Conservation (phyloP, 306 rosid genomes). For the Aeschynomene evenia region DNA sequence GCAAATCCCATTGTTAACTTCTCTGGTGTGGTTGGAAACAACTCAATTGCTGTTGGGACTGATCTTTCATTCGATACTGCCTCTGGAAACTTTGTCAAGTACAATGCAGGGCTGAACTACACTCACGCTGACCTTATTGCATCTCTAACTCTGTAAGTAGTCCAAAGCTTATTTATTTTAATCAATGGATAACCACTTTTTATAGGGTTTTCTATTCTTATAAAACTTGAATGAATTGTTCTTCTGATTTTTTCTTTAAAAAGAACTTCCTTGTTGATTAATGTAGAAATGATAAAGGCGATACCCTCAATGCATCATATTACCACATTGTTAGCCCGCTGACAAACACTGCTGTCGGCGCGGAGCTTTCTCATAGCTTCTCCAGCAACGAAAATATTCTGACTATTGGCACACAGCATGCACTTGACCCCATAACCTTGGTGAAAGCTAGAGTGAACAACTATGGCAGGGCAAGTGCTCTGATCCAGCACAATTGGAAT, state of each 20-base stretch:
- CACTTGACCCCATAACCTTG: constrained; percentile 77
- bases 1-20: constrained; percentile 84
- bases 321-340: constrained; percentile 77
- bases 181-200: background rate
- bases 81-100: constrained; percentile 69
- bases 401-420: constrained; percentile 81
- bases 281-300: constrained; percentile 76
- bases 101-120: constrained; percentile 80
- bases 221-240: background rate
- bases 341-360: constrained; percentile 88
- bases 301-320: constrained; percentile 75
- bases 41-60: constrained; percentile 61
- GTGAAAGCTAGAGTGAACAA: constrained; percentile 91
- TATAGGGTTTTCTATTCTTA: background rate
- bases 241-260: constrained; percentile 11
- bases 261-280: constrained; percentile 12
- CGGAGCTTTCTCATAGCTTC: constrained; percentile 80
- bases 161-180: background rate
- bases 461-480: constrained; percentile 74
- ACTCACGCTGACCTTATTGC: constrained; percentile 76
- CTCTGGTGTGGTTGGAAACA: constrained; percentile 87
- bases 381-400: constrained; percentile 70
- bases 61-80: constrained; percentile 88
- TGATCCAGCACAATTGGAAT: constrained; percentile 88
- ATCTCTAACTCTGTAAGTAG: constrained; percentile 73